phyloP scores from a whole-genome alignment of 805 yeast genomes.

The Pachysolen tannophilus region DNA sequence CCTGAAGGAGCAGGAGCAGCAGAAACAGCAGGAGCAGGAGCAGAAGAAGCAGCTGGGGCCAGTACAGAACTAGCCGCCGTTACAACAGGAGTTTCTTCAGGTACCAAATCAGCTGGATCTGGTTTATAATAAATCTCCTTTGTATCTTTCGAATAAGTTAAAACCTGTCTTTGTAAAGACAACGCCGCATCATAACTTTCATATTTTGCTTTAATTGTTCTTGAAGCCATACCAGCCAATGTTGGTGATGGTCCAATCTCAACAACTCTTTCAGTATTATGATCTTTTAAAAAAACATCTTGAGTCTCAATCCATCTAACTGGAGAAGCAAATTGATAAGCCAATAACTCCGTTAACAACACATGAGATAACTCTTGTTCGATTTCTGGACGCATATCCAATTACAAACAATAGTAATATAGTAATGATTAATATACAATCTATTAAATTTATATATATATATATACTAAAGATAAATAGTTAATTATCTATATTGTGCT shows the following conservation, averaged over 20 bases:
- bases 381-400: slow-evolving; percentile 93
- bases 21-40: slow-evolving; percentile 51
- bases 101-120: slow-evolving; percentile 51
- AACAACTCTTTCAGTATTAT: slow-evolving; percentile 93
- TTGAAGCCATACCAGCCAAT: slow-evolving; percentile 95
- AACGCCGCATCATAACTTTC: slow-evolving; percentile 98
- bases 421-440: too few relatives aligned
- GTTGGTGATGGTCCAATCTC: slow-evolving; percentile 99
- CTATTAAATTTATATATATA: too few relatives aligned
- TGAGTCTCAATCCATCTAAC: slow-evolving; percentile 99
- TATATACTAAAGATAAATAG: too few relatives aligned
- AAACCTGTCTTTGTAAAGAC: slow-evolving; percentile 86
- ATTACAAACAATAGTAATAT: too few relatives aligned
- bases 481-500: too few relatives aligned
- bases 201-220: slow-evolving; percentile 91
- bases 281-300: slow-evolving; percentile 90
- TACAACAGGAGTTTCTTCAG: slow-evolving; percentile 21
- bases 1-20: slow-evolving; percentile 49
- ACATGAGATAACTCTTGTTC: slow-evolving; percentile 97
- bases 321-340: slow-evolving; percentile 98
- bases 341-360: slow-evolving; percentile 88
- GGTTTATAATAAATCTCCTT: slow-evolving; percentile 94
- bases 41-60: slow-evolving; percentile 48
- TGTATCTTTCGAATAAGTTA: slow-evolving; percentile 92
- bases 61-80: slow-evolving; percentile 35